These are phyloP conservation scores for Flaveria bidentis DNA, from an alignment of 129 eudicot genomes.

Conservation along the genomic window DNA sequence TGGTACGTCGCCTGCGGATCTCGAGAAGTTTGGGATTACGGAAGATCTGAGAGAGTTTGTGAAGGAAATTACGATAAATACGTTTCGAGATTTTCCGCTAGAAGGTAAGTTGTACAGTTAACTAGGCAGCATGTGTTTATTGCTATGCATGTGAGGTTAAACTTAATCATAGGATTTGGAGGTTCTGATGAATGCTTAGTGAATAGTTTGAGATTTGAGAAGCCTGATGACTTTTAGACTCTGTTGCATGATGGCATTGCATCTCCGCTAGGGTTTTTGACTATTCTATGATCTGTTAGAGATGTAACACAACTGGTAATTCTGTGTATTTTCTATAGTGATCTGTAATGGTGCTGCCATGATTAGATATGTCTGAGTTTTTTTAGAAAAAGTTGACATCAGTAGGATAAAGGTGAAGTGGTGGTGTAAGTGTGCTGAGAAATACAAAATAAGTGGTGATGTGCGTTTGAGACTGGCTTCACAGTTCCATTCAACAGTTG, in stretches of 20 bases:
- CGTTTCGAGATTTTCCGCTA: conserved; percentile 80
- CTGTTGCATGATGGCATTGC: conserved; percentile 13
- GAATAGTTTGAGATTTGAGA: conserved; percentile 15
- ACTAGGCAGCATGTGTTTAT: conserved; percentile 8
- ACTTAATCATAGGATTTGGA: not conserved
- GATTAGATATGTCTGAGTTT: not conserved
- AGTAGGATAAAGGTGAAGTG: conserved; percentile 6
- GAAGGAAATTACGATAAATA: conserved; percentile 56
- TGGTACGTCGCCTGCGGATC: conserved; percentile 40
- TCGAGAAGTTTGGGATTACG: conserved; percentile 82
- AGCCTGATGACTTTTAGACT: not conserved
- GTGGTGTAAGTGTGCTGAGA: conserved; percentile 17
- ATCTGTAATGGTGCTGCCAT: conserved; percentile 18
- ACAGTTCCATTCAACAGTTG: not conserved
- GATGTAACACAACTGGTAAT: conserved; percentile 9
- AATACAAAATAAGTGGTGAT: not conserved
- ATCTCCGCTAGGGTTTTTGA: conserved; percentile 23
- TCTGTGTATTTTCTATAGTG: not conserved
- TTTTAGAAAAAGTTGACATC: not conserved
- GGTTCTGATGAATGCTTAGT: conserved; percentile 12
- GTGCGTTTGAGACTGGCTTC: conserved; percentile 5
- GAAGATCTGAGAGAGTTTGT: conserved; percentile 84
- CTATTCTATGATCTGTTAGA: not conserved
- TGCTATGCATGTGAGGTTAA: conserved; percentile 19
- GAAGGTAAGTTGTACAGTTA: conserved; percentile 44